A percentile compares a stretch with the other conserved stretches of the same genome.
phyloP scores from a whole-genome alignment of 257 asterid species.

The Lycium ferocissimum region DNA sequence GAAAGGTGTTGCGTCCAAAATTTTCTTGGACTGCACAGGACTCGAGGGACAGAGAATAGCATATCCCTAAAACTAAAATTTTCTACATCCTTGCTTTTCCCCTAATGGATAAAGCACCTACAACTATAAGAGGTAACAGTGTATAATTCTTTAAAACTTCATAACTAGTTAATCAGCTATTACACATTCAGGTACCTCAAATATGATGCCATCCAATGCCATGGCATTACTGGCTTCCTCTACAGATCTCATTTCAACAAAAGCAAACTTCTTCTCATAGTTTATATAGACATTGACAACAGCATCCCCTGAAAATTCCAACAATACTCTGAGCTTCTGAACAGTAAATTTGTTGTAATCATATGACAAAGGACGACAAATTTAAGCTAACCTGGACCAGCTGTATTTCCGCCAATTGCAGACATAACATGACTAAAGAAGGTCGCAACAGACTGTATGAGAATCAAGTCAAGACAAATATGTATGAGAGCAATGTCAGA shows the following conservation, averaged over 20 bases:
- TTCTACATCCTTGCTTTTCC: constrained; percentile 10
- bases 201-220: constrained; percentile 96
- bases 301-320: constrained; percentile 80
- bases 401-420: constrained; percentile 95
- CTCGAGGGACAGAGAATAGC: not conserved
- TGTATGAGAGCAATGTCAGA: not conserved
- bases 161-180: constrained; percentile 8
- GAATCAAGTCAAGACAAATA: constrained; percentile 23
- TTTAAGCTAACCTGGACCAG: constrained; percentile 79
- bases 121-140: not conserved
- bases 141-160: not conserved
- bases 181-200: constrained; percentile 64
- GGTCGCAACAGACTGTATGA: constrained; percentile 80
- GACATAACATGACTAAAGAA: constrained; percentile 94
- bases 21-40: constrained; percentile 5
- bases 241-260: constrained; percentile 98
- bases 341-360: not conserved
- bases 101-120: constrained; percentile 1
- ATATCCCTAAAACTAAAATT: not conserved
- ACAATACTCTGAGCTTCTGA: constrained; percentile 3
- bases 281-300: constrained; percentile 91
- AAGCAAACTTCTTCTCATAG: constrained; percentile 96
- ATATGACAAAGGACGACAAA: not conserved
- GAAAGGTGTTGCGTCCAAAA: not conserved
- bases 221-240: constrained; percentile 99